A percentile compares a stretch with the other conserved stretches of the same genome.
phyloP scores from a whole-genome alignment of 352 stramenopile genomes.

The Globisporangium camurandrum region DNA sequence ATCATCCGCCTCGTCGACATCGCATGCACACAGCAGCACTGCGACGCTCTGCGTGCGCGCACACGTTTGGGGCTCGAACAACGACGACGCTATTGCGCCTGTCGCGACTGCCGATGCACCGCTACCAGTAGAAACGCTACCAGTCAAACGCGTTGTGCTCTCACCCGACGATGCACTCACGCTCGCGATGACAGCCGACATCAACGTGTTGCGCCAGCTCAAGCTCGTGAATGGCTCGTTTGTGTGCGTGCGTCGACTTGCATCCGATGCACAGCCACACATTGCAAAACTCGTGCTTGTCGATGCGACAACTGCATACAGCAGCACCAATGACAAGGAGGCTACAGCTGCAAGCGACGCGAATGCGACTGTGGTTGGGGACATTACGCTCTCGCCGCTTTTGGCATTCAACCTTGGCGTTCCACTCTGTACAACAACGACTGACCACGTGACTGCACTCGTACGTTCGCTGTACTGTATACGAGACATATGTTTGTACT shows the following conservation, averaged over 20 bases:
- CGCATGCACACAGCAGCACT: background rate
- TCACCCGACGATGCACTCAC: constrained; percentile 22
- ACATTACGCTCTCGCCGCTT: constrained; percentile 53
- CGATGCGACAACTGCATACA: constrained; percentile 2
- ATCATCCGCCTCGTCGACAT: background rate
- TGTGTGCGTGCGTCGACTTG: constrained; percentile 21
- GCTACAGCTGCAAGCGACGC: background rate
- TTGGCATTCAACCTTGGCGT: constrained; percentile 74
- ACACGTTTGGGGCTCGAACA: constrained; percentile 25
- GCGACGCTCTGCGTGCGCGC: constrained; percentile 15
- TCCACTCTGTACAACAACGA: constrained; percentile 24
- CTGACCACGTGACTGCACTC: constrained; percentile 15
- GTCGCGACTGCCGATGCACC: background rate
- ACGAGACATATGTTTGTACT: too few species aligned
- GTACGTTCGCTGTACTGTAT: constrained; percentile 22
- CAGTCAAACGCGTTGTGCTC: background rate
- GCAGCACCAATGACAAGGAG: background rate
- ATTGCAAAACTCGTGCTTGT: constrained; percentile 28
- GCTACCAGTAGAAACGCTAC: too few species aligned
- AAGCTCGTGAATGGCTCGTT: constrained; percentile 44
- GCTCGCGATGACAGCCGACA: constrained; percentile 27
- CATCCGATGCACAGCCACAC: constrained; percentile 7
- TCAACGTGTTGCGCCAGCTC: constrained; percentile 32
- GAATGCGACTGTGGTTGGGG: constrained; percentile 1
- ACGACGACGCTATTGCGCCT: background rate